These are phyloP conservation scores for Amanita rubescens DNA, from an alignment of 768 basidiomycete genomes.

Conservation along the genomic window DNA sequence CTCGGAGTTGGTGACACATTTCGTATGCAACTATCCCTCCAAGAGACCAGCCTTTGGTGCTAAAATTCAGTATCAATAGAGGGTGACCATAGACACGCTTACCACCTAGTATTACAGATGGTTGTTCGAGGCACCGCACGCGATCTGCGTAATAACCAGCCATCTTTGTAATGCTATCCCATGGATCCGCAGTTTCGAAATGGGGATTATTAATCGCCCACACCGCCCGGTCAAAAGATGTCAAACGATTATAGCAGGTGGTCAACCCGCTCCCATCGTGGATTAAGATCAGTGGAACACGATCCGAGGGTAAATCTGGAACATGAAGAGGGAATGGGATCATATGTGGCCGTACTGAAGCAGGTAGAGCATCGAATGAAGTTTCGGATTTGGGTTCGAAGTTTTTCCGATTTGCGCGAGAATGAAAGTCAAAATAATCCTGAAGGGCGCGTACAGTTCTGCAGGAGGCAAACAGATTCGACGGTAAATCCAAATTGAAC, in stretches of 20 bases:
- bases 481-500: background rate
- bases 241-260: slow-evolving; percentile 41
- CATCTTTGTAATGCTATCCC: slow-evolving; percentile 47
- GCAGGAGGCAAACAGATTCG: background rate
- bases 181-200: slow-evolving; percentile 35
- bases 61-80: background rate
- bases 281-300: slow-evolving; percentile 50
- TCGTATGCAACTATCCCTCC: slow-evolving; percentile 71
- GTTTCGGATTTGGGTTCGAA: background rate
- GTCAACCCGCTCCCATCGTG: slow-evolving; percentile 69
- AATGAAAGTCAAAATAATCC: background rate
- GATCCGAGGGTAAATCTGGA: slow-evolving; percentile 10
- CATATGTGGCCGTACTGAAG: slow-evolving; percentile 20
- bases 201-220: slow-evolving; percentile 58
- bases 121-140: slow-evolving; percentile 27
- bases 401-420: background rate
- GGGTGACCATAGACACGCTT: slow-evolving; percentile 10
- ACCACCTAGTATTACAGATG: slow-evolving; percentile 54
- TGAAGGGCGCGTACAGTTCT: background rate
- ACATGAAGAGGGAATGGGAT: slow-evolving; percentile 32
- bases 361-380: background rate
- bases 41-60: slow-evolving; percentile 63
- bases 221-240: slow-evolving; percentile 40
- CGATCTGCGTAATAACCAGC: slow-evolving; percentile 40
- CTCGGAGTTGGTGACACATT: slow-evolving; percentile 40